Conservation (phyloP, 768 basidiomycete species). For the Agaricus sinodeliciosus region DNA sequence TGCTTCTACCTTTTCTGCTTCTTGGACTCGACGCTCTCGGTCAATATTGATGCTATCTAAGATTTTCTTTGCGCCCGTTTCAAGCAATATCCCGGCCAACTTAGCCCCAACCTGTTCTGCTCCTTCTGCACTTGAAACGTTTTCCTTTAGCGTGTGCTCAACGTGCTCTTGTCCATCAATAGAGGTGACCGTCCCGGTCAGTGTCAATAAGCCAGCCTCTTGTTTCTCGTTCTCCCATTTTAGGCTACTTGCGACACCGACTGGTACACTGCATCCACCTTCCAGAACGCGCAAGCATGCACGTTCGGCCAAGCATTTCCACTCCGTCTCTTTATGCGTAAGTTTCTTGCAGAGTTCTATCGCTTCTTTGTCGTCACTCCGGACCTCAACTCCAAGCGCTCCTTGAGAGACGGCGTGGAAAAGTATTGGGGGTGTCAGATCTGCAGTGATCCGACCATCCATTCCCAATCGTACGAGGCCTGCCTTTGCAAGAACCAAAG, state of each 20-base stretch:
- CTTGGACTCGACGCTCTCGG: slow-evolving; percentile 40
- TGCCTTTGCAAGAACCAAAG: slow-evolving; percentile 89
- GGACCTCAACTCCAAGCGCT: slow-evolving; percentile 84
- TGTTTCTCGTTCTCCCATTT: slow-evolving; percentile 19
- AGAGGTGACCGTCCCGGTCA: slow-evolving; percentile 82
- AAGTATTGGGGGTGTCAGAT: slow-evolving; percentile 67
- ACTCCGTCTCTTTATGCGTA: slow-evolving; percentile 73
- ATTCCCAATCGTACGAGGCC: slow-evolving; percentile 80
- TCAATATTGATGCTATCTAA: slow-evolving; percentile 79
- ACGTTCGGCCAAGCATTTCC: slow-evolving; percentile 78
- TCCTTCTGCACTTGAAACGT: slow-evolving; percentile 45
- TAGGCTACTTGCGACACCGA: slow-evolving; percentile 66
- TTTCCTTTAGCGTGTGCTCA: slow-evolving; percentile 49
- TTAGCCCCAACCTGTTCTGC: slow-evolving; percentile 64
- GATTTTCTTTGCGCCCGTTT: slow-evolving; percentile 69
- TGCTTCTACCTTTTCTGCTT: slow-evolving; percentile 29
- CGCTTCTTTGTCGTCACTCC: slow-evolving; percentile 53
- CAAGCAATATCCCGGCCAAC: slow-evolving; percentile 60
- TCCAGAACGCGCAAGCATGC: slow-evolving; percentile 85
- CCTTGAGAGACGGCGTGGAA: slow-evolving; percentile 94
- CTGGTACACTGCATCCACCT: slow-evolving; percentile 96
- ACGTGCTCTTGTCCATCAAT: slow-evolving; percentile 72
- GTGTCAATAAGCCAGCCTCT: slow-evolving; percentile 31
- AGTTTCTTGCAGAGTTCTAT: slow-evolving; percentile 57
- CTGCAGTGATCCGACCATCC: slow-evolving; percentile 67